Percentiles rank a stretch among this genome's conserved stretches.
phyloP scores from a whole-genome alignment of 495 filamentous ascomycete species.

The Amniculicola lignicola region DNA sequence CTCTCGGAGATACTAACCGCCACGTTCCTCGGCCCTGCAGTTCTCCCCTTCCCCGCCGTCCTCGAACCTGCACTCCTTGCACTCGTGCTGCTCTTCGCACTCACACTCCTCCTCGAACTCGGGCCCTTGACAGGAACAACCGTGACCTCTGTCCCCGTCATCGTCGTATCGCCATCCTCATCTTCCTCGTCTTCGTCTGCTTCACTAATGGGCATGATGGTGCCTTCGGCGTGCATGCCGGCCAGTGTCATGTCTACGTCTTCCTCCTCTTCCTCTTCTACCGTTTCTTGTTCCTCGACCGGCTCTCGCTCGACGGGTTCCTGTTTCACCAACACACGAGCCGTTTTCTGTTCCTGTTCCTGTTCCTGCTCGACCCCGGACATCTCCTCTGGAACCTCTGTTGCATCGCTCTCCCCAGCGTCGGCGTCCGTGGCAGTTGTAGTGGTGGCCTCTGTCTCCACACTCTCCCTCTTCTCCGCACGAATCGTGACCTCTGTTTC shows the following conservation, averaged over 20 bases:
- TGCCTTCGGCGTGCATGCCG: slow-evolving; percentile 31
- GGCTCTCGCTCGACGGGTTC: neutral
- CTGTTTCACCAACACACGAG: neutral
- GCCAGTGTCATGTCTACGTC: slow-evolving; percentile 23
- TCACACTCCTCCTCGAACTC: slow-evolving; percentile 6
- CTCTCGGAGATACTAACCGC: slow-evolving; percentile 23
- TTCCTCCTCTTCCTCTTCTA: slow-evolving; percentile 29
- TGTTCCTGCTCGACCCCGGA: slow-evolving; percentile 17
- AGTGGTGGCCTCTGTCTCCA: neutral
- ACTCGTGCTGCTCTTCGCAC: too few species aligned
- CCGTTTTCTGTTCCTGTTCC: slow-evolving; percentile 17
- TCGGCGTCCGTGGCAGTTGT: neutral
- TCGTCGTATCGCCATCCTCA: slow-evolving; percentile 37
- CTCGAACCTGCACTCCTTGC: too few species aligned
- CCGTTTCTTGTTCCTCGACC: slow-evolving; percentile 26
- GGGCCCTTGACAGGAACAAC: too few species aligned
- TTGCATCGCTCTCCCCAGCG: slow-evolving; percentile 22
- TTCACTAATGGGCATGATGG: slow-evolving; percentile 29
- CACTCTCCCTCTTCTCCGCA: too few species aligned
- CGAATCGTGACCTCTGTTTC: too few species aligned
- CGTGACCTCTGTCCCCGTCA: neutral
- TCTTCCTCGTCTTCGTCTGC: slow-evolving; percentile 38
- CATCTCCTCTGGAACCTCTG: slow-evolving; percentile 23
- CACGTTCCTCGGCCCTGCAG: slow-evolving; percentile 36
- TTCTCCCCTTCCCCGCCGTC: slow-evolving; percentile 13